Base-by-base conservation (phyloP, 805 yeast genomes). In the Maudiozyma saulgeensis region DNA sequence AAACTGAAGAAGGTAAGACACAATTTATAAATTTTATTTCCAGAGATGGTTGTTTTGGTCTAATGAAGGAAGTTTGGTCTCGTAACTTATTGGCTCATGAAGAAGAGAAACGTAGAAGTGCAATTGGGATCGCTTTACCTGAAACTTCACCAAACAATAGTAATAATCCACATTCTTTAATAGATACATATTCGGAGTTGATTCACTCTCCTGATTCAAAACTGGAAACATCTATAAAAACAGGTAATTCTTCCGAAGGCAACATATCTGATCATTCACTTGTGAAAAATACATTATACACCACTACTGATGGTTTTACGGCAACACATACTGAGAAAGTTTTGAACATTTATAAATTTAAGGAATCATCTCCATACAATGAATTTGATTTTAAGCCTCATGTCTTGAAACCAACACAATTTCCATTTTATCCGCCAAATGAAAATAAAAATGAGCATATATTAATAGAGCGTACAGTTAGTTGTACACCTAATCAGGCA, bases 21-120 rank as follows among this genome's bases (percentile, higher is more conserved):
- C 80, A 80, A 18, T 91, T 91, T 73, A 96, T 96, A 9, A 87
- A 95, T 51, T 88, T 91, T 60, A 71, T 88, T 5, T 80, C 93
- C 1, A 76, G 98, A 51, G 97, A 91, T 63, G 66, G 81, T 7
- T 83, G 95, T 0, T 78, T 78, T 56, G 84, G 82, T 43, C 76
- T 88, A 49, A 71, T 93, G 55, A 80, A 77, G 53, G 74, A 80
- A 5, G 71, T 84, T 12, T 87, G 95, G 95, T 77, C 80, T 11
- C 79, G 55, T 45, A 59, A 50, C 53, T 47, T 56, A 49, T 38
- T 53, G 32, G 46, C 43, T 2, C 48, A 50, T 15, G 56, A 53
- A 4, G 51, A 48, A 31, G 47, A 45, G 16, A 38, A 32, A 23
- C 41, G 45, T 44, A 34, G 42, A 46, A 26, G 16, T 19, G 41